A percentile compares a stretch with the other conserved stretches of the same genome.
Evolutionary conservation across 192 early-diverging fungal genomes (phyloP).

Genomic region (Gigaspora rosea): DNA sequence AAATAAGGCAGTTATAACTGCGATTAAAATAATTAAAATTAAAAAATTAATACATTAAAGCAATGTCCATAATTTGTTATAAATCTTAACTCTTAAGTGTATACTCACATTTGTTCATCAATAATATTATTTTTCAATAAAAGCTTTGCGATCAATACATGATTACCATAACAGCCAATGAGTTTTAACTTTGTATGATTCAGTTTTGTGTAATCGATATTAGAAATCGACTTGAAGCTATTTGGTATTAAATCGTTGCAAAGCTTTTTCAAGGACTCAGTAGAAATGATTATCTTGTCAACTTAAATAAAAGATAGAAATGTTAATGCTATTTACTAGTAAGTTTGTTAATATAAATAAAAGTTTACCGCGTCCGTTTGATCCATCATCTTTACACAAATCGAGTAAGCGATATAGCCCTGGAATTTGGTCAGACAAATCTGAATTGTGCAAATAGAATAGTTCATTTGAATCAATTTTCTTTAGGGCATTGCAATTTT

Average conservation of each 20-base stretch:
- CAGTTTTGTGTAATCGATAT: conserved; percentile 21
- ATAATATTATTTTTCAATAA: conserved; percentile 3
- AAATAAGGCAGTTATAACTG: not conserved
- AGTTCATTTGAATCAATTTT: no score
- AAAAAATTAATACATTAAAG: not conserved
- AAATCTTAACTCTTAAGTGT: no score
- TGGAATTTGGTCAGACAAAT: conserved; percentile 2
- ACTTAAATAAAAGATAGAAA: conserved; percentile 19
- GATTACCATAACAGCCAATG: conserved; percentile 31
- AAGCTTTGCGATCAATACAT: conserved; percentile 20
- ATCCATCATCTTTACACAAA: conserved; percentile 24
- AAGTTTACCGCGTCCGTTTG: conserved; percentile 26
- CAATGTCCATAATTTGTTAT: no score
- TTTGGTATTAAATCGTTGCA: conserved; percentile 25
- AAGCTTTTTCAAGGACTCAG: not conserved
- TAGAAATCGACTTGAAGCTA: conserved; percentile 23
- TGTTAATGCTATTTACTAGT: no score
- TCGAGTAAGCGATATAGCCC: conserved; percentile 20
- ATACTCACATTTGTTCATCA: conserved; percentile 5
- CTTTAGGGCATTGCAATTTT: no score
- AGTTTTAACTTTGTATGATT: not conserved
- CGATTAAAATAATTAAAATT: not conserved
- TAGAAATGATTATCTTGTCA: conserved; percentile 26
- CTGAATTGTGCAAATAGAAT: no score
- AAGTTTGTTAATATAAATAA: not conserved